Percentiles rank a stretch among this genome's conserved stretches.
These are phyloP conservation scores for Euphorbia celastroides DNA, from an alignment of 441 rosid species.

Conservation along the genomic window DNA sequence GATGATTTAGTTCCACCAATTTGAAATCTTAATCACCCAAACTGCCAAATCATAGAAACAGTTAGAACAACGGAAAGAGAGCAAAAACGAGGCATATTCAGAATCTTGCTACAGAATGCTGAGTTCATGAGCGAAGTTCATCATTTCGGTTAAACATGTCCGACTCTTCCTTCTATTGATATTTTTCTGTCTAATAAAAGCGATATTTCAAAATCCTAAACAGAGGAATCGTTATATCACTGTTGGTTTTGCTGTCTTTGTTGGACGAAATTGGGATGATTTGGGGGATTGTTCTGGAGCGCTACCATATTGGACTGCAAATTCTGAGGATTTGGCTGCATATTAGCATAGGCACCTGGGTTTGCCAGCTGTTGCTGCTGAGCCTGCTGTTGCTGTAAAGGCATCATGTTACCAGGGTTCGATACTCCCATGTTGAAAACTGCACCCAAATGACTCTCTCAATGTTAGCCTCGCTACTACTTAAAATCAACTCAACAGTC, in stretches of 20 bases:
- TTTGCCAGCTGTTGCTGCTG: constrained; percentile 53
- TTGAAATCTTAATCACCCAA: too few relatives aligned
- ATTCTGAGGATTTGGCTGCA: constrained; percentile 62
- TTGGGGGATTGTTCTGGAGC: constrained; percentile 58
- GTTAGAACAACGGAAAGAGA: neutral
- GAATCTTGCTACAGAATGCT: neutral
- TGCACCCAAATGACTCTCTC: constrained; percentile 25
- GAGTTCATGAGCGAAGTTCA: neutral
- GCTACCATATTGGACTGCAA: constrained; percentile 67
- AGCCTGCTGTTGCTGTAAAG: constrained; percentile 45
- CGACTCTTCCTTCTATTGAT: too few relatives aligned
- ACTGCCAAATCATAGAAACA: neutral
- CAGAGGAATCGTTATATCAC: constrained; percentile 12
- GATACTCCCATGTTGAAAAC: constrained; percentile 75
- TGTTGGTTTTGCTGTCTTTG: constrained; percentile 90
- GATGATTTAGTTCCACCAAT: too few relatives aligned
- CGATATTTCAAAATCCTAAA: too few relatives aligned
- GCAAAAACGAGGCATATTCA: neutral
- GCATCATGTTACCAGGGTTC: constrained; percentile 61
- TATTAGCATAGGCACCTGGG: constrained; percentile 57
- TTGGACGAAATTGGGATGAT: constrained; percentile 53
- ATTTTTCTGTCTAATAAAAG: neutral
- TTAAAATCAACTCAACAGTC: neutral
- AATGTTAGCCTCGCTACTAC: neutral
- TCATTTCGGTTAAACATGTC: too few relatives aligned